phyloP scores from a whole-genome alignment of 2,329 filamentous ascomycete species.

The Colletotrichum phormii region DNA sequence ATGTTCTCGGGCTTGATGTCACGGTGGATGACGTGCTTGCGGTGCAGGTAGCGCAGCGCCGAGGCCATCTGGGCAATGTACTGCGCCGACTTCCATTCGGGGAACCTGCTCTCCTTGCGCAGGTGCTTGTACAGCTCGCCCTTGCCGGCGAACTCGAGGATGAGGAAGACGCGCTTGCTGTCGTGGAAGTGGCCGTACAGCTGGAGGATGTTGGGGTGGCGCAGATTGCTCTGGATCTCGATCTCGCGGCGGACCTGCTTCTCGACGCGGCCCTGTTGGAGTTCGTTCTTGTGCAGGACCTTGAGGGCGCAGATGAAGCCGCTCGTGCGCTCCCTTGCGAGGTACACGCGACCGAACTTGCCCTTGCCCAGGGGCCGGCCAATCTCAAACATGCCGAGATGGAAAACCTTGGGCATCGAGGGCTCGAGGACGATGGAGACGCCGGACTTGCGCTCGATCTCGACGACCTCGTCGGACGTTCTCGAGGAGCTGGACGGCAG shows the following conservation, averaged over 20 bases:
- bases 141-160: conserved; percentile 87
- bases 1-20: conserved; percentile 99
- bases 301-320: conserved; percentile 90
- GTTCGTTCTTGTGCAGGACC: conserved; percentile 85
- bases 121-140: conserved; percentile 91
- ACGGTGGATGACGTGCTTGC: conserved; percentile 96
- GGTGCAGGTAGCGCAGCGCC: conserved; percentile 89
- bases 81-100: conserved; percentile 87
- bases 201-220: conserved; percentile 86
- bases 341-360: conserved; percentile 88
- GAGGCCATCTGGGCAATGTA: conserved; percentile 94
- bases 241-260: conserved; percentile 90
- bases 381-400: conserved; percentile 95
- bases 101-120: conserved; percentile 81
- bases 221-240: conserved; percentile 88
- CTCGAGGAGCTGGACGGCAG: conserved; percentile 53
- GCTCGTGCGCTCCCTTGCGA: conserved; percentile 81
- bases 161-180: conserved; percentile 87
- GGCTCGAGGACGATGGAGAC: conserved; percentile 68
- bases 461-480: conserved; percentile 61
- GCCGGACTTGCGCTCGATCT: conserved; percentile 61
- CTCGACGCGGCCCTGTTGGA: conserved; percentile 82
- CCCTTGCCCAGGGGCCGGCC: conserved; percentile 87
- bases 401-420: conserved; percentile 73
- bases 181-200: conserved; percentile 92